These are phyloP conservation scores for Musa schizocarpa DNA, from an alignment of 176 grass and related monocot genomes.

Conservation along the genomic window DNA sequence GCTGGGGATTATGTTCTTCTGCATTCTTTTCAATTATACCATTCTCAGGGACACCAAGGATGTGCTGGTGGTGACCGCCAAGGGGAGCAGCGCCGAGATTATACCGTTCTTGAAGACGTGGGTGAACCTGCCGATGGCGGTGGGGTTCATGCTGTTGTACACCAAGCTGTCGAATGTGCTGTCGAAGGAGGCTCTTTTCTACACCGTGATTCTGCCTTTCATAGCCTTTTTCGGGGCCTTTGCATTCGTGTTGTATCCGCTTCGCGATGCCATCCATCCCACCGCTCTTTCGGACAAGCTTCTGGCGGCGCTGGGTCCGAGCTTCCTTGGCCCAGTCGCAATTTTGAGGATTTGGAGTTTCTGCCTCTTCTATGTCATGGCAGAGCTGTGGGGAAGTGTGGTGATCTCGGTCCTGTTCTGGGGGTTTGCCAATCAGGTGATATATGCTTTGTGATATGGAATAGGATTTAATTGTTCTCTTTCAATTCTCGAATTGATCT, in stretches of 20 bases:
- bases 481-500: background rate
- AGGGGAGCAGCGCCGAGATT: conserved; percentile 82
- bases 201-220: conserved; percentile 79
- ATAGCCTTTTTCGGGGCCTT: conserved; percentile 78
- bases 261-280: conserved; percentile 58
- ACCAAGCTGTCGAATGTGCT: conserved; percentile 74
- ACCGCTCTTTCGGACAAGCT: conserved; percentile 65
- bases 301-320: conserved; percentile 55
- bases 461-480: background rate
- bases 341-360: conserved; percentile 89
- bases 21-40: conserved; percentile 88
- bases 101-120: conserved; percentile 87
- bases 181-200: conserved; percentile 71
- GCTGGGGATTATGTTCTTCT: conserved; percentile 84
- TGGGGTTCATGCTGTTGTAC: conserved; percentile 89
- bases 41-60: conserved; percentile 87
- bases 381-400: conserved; percentile 82
- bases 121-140: conserved; percentile 78
- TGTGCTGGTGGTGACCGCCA: conserved; percentile 77
- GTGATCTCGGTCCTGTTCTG: conserved; percentile 89
- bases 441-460: conserved; percentile 6
- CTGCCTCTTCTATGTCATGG: conserved; percentile 94
- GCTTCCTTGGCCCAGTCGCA: conserved; percentile 59
- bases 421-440: conserved; percentile 84
- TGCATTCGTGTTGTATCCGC: conserved; percentile 69